A percentile compares a stretch with the other conserved stretches of the same genome.
These are phyloP conservation scores for Stromatinia cepivora DNA, from an alignment of 2,329 filamentous ascomycete genomes.

Conservation along the genomic window DNA sequence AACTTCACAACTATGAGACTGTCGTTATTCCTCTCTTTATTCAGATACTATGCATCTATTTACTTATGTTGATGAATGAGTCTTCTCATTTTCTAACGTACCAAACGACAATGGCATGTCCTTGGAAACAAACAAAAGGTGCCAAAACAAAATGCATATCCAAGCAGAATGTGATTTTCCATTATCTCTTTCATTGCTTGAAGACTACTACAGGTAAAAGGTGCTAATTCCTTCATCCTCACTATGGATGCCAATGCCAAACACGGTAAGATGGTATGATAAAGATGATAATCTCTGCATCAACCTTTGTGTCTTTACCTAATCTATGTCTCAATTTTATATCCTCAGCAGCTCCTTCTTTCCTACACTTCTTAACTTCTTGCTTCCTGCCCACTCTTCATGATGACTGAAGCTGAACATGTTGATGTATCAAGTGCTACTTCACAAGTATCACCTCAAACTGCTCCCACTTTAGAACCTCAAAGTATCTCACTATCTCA, in stretches of 20 bases:
- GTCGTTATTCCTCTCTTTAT: background rate
- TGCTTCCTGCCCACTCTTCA: background rate
- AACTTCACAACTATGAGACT: background rate
- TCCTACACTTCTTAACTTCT: conserved; percentile 5
- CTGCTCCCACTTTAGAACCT: background rate
- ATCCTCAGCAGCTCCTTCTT: conserved; percentile 6
- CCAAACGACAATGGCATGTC: background rate
- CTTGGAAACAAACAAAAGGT: background rate
- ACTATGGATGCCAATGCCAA: background rate
- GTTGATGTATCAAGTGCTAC: background rate
- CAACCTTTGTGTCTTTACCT: conserved; percentile 17
- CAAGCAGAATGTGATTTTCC: background rate
- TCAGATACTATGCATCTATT: background rate
- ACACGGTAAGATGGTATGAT: conserved; percentile 10
- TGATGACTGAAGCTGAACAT: background rate
- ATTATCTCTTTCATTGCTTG: background rate
- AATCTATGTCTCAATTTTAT: conserved; percentile 1
- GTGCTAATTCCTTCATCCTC: conserved; percentile 7
- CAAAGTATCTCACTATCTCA: background rate
- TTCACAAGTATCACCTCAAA: background rate
- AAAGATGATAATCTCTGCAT: background rate
- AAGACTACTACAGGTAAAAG: background rate
- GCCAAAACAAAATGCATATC: background rate
- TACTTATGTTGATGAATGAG: background rate
- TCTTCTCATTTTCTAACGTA: background rate